phyloP scores from a whole-genome alignment of 306 rosid species.

The Cicer bijugum region DNA sequence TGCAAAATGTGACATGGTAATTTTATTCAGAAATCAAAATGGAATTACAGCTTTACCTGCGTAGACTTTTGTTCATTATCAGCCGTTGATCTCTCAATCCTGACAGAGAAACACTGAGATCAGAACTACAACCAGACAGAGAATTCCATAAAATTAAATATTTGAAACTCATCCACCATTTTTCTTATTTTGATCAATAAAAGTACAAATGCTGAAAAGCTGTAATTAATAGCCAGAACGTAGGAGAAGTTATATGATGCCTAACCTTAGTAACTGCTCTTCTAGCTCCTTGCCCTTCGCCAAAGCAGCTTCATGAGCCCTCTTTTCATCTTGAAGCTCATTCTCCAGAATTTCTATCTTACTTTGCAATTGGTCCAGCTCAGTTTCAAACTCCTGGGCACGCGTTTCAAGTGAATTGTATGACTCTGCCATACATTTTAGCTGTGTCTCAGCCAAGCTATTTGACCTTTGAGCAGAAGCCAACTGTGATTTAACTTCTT shows the following conservation, averaged over 20 bases:
- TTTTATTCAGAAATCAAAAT: slow-evolving; percentile 5
- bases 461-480: slow-evolving; percentile 79
- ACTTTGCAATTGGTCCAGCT: slow-evolving; percentile 60
- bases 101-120: slow-evolving; percentile 42
- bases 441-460: slow-evolving; percentile 92
- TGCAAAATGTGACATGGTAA: slow-evolving; percentile 15
- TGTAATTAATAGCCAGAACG: slow-evolving; percentile 20
- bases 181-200: slow-evolving; percentile 16
- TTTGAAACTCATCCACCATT: slow-evolving; percentile 25
- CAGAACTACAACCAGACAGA: slow-evolving; percentile 38
- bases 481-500: slow-evolving; percentile 77
- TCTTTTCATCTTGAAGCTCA: slow-evolving; percentile 81
- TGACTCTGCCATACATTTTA: slow-evolving; percentile 97
- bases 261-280: slow-evolving; percentile 81
- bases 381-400: slow-evolving; percentile 73
- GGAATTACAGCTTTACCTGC: slow-evolving; percentile 60
- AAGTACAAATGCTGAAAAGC: slow-evolving; percentile 34
- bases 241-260: slow-evolving; percentile 17
- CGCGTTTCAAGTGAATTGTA: slow-evolving; percentile 88
- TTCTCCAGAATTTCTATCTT: slow-evolving; percentile 70
- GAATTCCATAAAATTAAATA: slow-evolving; percentile 1
- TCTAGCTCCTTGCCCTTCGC: slow-evolving; percentile 73
- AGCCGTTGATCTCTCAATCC: slow-evolving; percentile 63
- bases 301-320: slow-evolving; percentile 69
- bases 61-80: slow-evolving; percentile 60